Evolutionary conservation across 2,329 filamentous ascomycete genomes (phyloP), one percentile per base, ranked within the genome.

Genomic region (Chrysosporium queenslandicum): DNA sequence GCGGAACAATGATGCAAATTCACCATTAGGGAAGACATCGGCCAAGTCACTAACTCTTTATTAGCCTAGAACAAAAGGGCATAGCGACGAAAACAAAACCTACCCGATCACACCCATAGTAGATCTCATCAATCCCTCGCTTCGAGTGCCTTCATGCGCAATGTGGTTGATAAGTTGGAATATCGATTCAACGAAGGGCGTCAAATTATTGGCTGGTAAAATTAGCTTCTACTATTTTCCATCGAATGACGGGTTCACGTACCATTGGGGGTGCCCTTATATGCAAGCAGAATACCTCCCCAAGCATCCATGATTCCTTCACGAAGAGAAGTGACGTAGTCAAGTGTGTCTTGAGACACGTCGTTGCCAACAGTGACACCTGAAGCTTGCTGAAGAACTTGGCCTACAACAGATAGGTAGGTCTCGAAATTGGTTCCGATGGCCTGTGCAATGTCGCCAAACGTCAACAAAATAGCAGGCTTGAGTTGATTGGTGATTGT

Each of bases 261-360:
- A 72, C 69, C 65, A 54, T 71, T 65, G 50, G 67, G 61, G 29
- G 64, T 87, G 48, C 78, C 73, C 76, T 92, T 94, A 85, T 97
- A 89, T 50, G 92, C 89, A 68, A 91, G 83, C 65, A 98, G 89
- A 59, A 95, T 92, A 60, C 92, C 92, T 63, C 90, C 89, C 90
- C 94, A 98, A 30, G 92, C 92, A 76, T 98, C 92, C 85, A 97
- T 95, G 60, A 98, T 97, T 61, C 91, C 92, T 67, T 98, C 94
- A 50, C 92, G 85, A 46, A 98, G 79, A 18, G 90, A 95, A 58
- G 94, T 81, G 61, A 98, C 85, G 67, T 98, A 98, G 71, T 97
- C 91, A 53, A 90, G 84, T 86, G 97, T 94, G 71, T 98, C 92
- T 62, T 90, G 92, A 47, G 86, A 86, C 54, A 86, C 83, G 59